Base-by-base conservation (phyloP, 768 basidiomycete genomes). In the Termitomyces sp. region DNA sequence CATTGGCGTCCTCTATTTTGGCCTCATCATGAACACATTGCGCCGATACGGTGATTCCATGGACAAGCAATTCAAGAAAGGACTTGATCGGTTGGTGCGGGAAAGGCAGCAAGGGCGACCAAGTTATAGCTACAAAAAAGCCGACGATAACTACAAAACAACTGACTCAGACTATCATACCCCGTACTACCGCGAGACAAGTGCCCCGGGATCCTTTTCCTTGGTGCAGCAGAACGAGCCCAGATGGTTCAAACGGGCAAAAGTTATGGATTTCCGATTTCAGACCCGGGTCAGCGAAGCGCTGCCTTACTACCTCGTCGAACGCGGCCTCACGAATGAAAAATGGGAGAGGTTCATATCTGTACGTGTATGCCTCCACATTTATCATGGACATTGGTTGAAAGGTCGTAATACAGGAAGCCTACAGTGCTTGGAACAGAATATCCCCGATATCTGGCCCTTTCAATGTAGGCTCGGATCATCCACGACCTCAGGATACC, bases 1-100 rank as follows among this genome's bases (percentile, higher is more conserved):
- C 11, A 20, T 88, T 28, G 88, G 85, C 0, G 36, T 86, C 1
- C 49, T 85, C 4, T 85, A 88, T 66, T 78, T 86, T 55, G 61
- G 40, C 9, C 69, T 87, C 32, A 83, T 87, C 53, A 67, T 86
- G 28, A 73, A 71, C 52, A 87, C 86, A 1, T 77, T 90, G 63
- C 70, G 79, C 33, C 76, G 71, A 15, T 89, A 88, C 60, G 85
- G 86, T 3, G 70, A 74, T 13, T 60, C 66, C 3, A 70, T 78
- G 71, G 78, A 80, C 42, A 64, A 58, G 15, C 62, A 67, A 13
- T 80, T 65, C 12, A 61, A 56, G 42, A 32, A 15, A 18, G 58
- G 57, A 15, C 54, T 65, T 12, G 53, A 61, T 24, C 16, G 16
- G 13, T 7, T 44, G 42, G 49, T 58, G 4, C 50, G 22, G 42